Conservation (phyloP, 2,329 filamentous ascomycete genomes). For the Colletotrichum noveboracense region DNA sequence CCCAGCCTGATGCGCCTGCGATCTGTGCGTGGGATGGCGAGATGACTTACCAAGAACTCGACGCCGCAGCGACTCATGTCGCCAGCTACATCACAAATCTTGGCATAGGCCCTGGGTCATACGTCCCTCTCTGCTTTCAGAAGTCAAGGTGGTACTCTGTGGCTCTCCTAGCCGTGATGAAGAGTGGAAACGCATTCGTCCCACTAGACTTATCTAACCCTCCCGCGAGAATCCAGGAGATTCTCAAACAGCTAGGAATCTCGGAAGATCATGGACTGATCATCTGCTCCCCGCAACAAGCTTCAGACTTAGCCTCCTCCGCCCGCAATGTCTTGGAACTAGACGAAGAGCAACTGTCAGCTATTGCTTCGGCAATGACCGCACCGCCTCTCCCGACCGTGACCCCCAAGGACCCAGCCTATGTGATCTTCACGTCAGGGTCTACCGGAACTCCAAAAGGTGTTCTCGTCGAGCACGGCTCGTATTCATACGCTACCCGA, state of each 20-base stretch:
- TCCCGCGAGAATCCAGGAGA: not conserved
- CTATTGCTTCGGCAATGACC: not conserved
- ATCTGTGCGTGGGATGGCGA: conserved; percentile 23
- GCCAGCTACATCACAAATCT: not conserved
- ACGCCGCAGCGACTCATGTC: not conserved
- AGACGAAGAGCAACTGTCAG: not conserved
- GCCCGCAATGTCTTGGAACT: not conserved
- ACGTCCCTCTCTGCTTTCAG: conserved; percentile 30
- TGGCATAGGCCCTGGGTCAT: conserved; percentile 24
- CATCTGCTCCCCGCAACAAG: not conserved
- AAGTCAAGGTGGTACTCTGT: conserved; percentile 31
- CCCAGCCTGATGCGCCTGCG: conserved; percentile 19
- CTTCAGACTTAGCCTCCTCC: not conserved
- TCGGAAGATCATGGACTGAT: not conserved
- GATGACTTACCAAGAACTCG: conserved; percentile 10
- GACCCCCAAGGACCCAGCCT: not conserved
- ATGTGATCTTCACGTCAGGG: conserved; percentile 28
- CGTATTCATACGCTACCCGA: conserved; percentile 24
- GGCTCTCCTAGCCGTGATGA: conserved; percentile 33
- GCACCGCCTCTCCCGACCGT: not conserved
- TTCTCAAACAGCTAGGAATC: not conserved
- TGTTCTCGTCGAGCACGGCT: not conserved
- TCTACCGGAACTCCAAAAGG: conserved; percentile 28
- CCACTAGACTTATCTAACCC: conserved; percentile 28
- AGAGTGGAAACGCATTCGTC: conserved; percentile 35